Conservation (phyloP, 164 flowering plant genomes). For the Warburgia ugandensis region DNA sequence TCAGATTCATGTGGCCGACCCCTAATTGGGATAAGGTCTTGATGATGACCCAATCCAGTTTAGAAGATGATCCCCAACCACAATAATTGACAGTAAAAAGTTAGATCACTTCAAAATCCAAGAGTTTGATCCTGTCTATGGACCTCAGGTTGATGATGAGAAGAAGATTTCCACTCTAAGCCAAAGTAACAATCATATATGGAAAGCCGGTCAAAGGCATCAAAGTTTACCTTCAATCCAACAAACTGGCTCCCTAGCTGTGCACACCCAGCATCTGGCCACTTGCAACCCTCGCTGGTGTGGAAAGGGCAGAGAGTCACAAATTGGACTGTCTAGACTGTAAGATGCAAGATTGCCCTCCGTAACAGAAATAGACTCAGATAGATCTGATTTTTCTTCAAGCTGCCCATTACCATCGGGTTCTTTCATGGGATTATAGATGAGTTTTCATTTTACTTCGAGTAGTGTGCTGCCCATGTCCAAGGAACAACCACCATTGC, state of each 20-base stretch:
- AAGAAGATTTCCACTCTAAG: slow-evolving; percentile 16
- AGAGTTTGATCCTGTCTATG: too few species aligned
- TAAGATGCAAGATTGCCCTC: slow-evolving; percentile 31
- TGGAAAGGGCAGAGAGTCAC: slow-evolving; percentile 73
- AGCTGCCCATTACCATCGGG: slow-evolving; percentile 24
- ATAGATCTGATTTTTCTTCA: slow-evolving; percentile 57
- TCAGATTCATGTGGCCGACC: too few species aligned
- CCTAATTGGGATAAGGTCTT: too few species aligned
- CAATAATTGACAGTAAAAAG: too few species aligned
- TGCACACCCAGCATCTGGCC: slow-evolving; percentile 96
- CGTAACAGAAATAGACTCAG: slow-evolving; percentile 46
- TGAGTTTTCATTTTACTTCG: slow-evolving; percentile 23
- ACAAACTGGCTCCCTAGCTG: slow-evolving; percentile 86
- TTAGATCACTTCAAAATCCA: too few species aligned
- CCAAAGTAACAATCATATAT: slow-evolving; percentile 73
- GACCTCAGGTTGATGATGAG: too few species aligned
- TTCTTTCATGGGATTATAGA: slow-evolving; percentile 27
- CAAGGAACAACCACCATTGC: slow-evolving; percentile 53
- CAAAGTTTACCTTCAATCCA: slow-evolving; percentile 86
- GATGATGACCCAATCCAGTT: too few species aligned
- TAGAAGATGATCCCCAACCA: too few species aligned
- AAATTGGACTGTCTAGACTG: slow-evolving; percentile 46
- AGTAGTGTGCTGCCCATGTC: slow-evolving; percentile 40
- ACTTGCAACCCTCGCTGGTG: slow-evolving; percentile 68
- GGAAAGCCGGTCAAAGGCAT: slow-evolving; percentile 84